Evolutionary conservation across 352 stramenopile genomes (phyloP).

Genomic region (Peronospora farinosa): DNA sequence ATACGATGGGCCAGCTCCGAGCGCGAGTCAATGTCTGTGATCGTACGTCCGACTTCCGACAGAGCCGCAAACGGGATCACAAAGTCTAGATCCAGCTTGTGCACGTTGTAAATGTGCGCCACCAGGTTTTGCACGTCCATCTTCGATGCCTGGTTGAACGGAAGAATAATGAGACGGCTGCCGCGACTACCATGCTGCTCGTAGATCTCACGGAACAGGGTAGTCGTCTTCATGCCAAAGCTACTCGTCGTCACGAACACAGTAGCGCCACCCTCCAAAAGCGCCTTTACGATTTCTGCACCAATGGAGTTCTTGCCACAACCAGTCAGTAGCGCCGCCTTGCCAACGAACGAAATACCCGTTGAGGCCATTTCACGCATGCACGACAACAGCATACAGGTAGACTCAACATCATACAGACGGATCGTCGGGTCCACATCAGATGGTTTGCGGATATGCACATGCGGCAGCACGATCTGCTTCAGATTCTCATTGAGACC

Average conservation of each 20-base stretch:
- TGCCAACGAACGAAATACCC: slow-evolving; percentile 79
- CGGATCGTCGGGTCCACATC: slow-evolving; percentile 72
- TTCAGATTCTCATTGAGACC: slow-evolving; percentile 60
- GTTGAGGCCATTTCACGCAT: slow-evolving; percentile 83
- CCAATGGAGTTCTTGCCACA: slow-evolving; percentile 84
- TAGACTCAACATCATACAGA: slow-evolving; percentile 77
- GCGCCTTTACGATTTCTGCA: slow-evolving; percentile 74
- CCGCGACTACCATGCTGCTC: slow-evolving; percentile 78
- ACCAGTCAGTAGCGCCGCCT: slow-evolving; percentile 81
- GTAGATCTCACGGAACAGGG: slow-evolving; percentile 74
- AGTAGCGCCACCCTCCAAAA: slow-evolving; percentile 78
- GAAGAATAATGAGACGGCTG: slow-evolving; percentile 69
- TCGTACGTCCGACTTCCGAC: slow-evolving; percentile 70
- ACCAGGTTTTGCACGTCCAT: slow-evolving; percentile 65
- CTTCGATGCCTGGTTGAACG: slow-evolving; percentile 84
- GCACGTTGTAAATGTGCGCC: slow-evolving; percentile 74
- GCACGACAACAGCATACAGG: slow-evolving; percentile 65
- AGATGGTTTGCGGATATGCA: slow-evolving; percentile 72
- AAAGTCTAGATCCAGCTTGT: slow-evolving; percentile 82
- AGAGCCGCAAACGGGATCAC: slow-evolving; percentile 84
- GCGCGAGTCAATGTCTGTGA: slow-evolving; percentile 68
- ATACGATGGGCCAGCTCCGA: slow-evolving; percentile 82
- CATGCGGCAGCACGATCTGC: slow-evolving; percentile 59
- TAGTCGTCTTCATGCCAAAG: slow-evolving; percentile 51
- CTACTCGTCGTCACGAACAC: slow-evolving; percentile 83